Base-by-base conservation (phyloP, 805 yeast genomes). In the Candida maesae region DNA sequence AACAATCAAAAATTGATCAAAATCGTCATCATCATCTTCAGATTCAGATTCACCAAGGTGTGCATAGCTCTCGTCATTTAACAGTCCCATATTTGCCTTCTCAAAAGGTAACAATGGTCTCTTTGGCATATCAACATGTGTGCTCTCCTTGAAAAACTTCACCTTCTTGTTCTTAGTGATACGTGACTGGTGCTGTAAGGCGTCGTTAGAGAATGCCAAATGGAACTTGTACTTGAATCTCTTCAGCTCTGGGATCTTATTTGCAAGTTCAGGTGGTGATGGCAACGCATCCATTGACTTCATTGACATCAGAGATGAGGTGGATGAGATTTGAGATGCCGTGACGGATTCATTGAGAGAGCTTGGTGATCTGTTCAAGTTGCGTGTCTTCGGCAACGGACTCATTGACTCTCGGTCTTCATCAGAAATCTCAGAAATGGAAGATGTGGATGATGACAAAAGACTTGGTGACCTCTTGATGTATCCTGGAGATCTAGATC, bases 151-250 rank as follows among this genome's bases (percentile, higher is more conserved):
- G 18, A 42, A 39, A n/a, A 42, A 53, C 10, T 54, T 51, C 35
- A 52, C 50, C n/a, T 57, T 38, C 30, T 43, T 58, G 7, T 53
- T 47, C 32, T 54, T 60, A 14, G 41, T 46, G 19, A 52, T 42
- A 1, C 15, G 34, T 15, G 57, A 63, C 31, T 67, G 65, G 15
- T 66, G 52, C 5, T 39, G 37, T 9, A 40, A 5, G 14, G 71
- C 50, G 12, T 67, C 71, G 38, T 68, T 70, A 41, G 72, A 71
- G 40, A 68, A 53, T 4, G 66, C 61, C 27, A 76, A 53, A 28
- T 73, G 76, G 53, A 73, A 74, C 49, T 63, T 71, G 53, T 63
- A 71, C 18, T 63, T 49, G n/a, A 76, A 78, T 29, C 74, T 53
- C 21, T 63, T 55, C 9, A 73, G 59, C 20, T 70, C 74, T 3